Evolutionary conservation across 2,329 filamentous ascomycete species (phyloP), one percentile per base, ranked within the genome.

Genomic region (Xylariaceae sp.): DNA sequence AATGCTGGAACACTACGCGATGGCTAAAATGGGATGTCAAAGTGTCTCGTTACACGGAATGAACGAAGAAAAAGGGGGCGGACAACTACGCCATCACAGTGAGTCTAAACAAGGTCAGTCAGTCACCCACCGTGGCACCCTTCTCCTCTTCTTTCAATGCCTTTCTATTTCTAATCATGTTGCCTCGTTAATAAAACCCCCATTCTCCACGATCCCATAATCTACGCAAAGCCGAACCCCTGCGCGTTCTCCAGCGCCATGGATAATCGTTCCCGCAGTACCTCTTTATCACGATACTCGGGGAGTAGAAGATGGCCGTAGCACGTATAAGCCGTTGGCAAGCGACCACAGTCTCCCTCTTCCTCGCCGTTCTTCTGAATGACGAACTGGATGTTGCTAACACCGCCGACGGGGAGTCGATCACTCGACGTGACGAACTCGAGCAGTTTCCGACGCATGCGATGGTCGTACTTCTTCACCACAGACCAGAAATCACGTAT

Each of bases 371-470:
- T 91, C 68, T 83, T 86, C 73, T 93, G 88, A 49, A 99, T 82
- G 11, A 90, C 84, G 73, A 97, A 97, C 68, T 89, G 86, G 51
- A 97, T 77, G 67, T 89, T 91, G 63, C 84, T 82, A 69, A 92
- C 85, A 2, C 94, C 94, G 17, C 90, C 92, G 0, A 96, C 89
- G 0, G 94, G 94, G 1, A 97, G 84, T 1, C 94, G 83, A 70
- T 97, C 92, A 67, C 88, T 93, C 0, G 93, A 93, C 11, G 94
- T 99, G 35, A 99, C 92, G 69, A 99, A 99, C 72, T 97, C 92
- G 37, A 99, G 80, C 39, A 99, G 76, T 67, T 84, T 85, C 55
- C 86, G 83, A 73, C 88, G 88, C 79, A 92, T 88, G 50, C 82
- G 79, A 13, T 87, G 80, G 60, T 85, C 80, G 69, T 84, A 94